Percentiles rank a stretch among this genome's conserved stretches.
phyloP scores from a whole-genome alignment of 495 filamentous ascomycete genomes.

The Clavariopsis aquatica region DNA sequence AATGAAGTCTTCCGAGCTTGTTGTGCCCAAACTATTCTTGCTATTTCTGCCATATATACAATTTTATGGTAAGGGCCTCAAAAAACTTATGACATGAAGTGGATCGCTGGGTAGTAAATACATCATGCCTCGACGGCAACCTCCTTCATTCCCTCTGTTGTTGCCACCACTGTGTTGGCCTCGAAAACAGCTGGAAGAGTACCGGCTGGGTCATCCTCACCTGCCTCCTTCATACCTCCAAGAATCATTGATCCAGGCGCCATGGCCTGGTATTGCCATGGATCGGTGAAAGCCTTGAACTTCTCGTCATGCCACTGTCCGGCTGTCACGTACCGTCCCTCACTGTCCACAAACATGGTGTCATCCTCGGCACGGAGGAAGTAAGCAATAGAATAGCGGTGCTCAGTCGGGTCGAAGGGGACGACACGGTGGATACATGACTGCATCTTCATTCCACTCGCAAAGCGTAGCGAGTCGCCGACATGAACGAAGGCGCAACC shows the following conservation, averaged over 20 bases:
- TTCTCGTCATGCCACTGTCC: conserved; percentile 60
- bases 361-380: conserved; percentile 59
- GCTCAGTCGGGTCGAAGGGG: conserved; percentile 51
- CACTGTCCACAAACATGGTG: conserved; percentile 53
- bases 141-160: conserved; percentile 8
- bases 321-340: conserved; percentile 52
- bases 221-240: conserved; percentile 33
- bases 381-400: conserved; percentile 61
- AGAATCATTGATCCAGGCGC: conserved; percentile 28
- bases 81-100: conserved; percentile 6
- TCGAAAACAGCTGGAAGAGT: conserved; percentile 6
- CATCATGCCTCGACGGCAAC: conserved; percentile 6
- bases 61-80: no score
- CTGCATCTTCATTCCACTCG: conserved; percentile 52
- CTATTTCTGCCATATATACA: no score
- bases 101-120: background rate
- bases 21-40: no score
- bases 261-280: conserved; percentile 21
- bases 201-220: conserved; percentile 31
- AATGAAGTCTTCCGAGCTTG: no score
- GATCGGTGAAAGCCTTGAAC: conserved; percentile 48
- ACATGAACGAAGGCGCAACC: conserved; percentile 59
- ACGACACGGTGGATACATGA: conserved; percentile 60
- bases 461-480: conserved; percentile 59
- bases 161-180: background rate